Evolutionary conservation across 805 yeast genomes (phyloP), one percentile per base, ranked within the genome.

Genomic region (Starmerella powellii): DNA sequence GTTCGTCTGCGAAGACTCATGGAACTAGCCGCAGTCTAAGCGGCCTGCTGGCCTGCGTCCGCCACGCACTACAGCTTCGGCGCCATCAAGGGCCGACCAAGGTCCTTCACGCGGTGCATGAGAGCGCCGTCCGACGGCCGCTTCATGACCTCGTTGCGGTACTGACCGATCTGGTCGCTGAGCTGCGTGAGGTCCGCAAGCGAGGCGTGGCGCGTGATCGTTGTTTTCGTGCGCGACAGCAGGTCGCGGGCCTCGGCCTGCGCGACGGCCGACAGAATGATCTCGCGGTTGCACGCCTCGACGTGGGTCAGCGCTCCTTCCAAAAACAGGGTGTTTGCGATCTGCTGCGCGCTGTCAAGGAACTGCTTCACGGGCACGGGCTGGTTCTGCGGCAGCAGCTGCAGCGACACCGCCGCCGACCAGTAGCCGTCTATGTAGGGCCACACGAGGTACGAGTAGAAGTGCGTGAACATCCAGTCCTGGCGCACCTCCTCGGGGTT

Each of bases 361-460:
- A 65, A 64, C 31, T 53, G 55, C 38, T 52, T 55, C 24, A 54
- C 58, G 11, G 51, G 51, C 30, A 62, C 55, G 10, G 46, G 36
- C 10, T 38, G 24, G 26, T 45, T 40, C 2, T 63, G 59, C 5
- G 62, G 57, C 40, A 65, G 50, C 24, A 61, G 46, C 40, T 59
- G 58, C 43, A 65, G 43, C 17, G 67, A 48, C 24, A 62, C 52
- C 6, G 63, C 54, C 2, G 64, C 62, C 16, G 63, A 49, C 68
- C 68, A 65, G 53, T 61, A 65, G 10, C 69, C 69, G 31, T 65
- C 70, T 33, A 64, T 54, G 46, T 61, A 66, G 3, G 70, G 70
- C 70, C 70, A 65, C 21, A 65, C 53, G 34, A 65, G 48, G 45
- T 57, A 63, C 38, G 67, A 62, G 50, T 63, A 66, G 41, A 66